Conservation (phyloP, 106 monocot genomes). For the Allium cepa region DNA sequence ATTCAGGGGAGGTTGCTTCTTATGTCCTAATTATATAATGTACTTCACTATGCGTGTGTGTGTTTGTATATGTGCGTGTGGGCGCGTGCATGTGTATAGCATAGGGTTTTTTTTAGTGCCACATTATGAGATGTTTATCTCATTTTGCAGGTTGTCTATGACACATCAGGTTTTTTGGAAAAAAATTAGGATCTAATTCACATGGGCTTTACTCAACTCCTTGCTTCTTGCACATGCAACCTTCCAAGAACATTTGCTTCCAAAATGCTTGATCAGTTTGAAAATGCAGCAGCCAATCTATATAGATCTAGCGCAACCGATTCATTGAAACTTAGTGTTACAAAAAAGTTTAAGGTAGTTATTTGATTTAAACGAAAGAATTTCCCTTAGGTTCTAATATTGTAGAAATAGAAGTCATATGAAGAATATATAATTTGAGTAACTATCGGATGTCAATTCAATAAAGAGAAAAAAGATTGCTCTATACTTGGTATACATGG, state of each 20-base stretch:
- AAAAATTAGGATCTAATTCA: constrained; percentile 90
- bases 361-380: too few species aligned
- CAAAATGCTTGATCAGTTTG: constrained; percentile 65
- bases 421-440: too few species aligned
- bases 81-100: too few species aligned
- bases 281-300: constrained; percentile 20
- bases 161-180: constrained; percentile 89
- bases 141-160: constrained; percentile 66
- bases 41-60: too few species aligned
- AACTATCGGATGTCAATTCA: too few species aligned
- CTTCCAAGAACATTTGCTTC: constrained; percentile 87
- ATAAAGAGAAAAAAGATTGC: too few species aligned
- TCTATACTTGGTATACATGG: too few species aligned
- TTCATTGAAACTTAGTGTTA: constrained; percentile 89
- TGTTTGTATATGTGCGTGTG: too few species aligned
- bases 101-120: too few species aligned
- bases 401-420: too few species aligned
- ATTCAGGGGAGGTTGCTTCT: constrained; percentile 85
- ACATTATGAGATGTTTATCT: neutral
- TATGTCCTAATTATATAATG: neutral
- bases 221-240: constrained; percentile 60
- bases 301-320: constrained; percentile 56
- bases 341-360: constrained; percentile 89
- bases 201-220: constrained; percentile 81
- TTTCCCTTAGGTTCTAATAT: too few species aligned